These are phyloP conservation scores for Balamuthia mandrillaris DNA, from an alignment of 208 protist species.

Conservation along the genomic window DNA sequence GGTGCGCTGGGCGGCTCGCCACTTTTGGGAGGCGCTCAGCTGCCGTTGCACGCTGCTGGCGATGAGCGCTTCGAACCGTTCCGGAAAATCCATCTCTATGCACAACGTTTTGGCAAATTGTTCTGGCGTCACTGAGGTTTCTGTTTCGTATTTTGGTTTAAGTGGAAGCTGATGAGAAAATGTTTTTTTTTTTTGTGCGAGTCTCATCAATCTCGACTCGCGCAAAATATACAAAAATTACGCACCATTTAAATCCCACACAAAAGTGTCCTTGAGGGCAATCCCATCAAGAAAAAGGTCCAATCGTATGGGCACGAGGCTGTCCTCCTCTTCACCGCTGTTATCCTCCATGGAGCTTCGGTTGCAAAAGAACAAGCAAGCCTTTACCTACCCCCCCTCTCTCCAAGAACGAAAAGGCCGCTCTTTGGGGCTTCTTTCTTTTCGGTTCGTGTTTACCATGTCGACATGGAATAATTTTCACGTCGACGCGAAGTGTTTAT, in stretches of 20 bases:
- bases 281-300: not conserved
- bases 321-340: not conserved
- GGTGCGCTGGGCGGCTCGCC: no score
- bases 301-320: constrained; percentile 29
- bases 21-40: no score
- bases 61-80: not conserved
- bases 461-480: not conserved
- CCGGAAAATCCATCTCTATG: constrained; percentile 28
- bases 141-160: no score
- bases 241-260: constrained; percentile 5
- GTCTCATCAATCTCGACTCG: not conserved
- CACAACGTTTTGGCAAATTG: not conserved
- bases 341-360: no score
- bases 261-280: constrained; percentile 21
- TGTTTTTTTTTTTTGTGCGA: no score
- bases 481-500: no score
- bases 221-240: not conserved
- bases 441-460: not conserved
- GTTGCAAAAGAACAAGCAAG: no score
- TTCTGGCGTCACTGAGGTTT: not conserved
- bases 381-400: no score
- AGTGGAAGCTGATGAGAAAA: no score
- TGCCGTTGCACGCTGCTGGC: no score
- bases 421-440: not conserved
- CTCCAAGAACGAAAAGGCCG: no score